Base-by-base conservation (phyloP, 164 flowering plant species). In the Piper longum region DNA sequence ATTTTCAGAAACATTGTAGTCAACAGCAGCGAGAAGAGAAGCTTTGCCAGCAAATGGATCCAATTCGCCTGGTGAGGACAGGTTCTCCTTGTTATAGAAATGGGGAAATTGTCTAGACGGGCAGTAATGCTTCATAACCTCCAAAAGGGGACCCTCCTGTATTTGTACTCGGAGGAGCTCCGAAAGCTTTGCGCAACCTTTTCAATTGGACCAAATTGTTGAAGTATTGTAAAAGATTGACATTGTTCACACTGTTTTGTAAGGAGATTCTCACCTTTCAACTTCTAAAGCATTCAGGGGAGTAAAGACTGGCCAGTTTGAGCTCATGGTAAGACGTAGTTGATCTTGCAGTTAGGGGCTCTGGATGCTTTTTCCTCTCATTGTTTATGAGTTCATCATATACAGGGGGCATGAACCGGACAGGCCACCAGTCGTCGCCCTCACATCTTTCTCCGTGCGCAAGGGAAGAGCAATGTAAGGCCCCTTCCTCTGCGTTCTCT, bases 371-470 rank as follows among this genome's bases (percentile, higher is more conserved):
- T 69, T 77, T 83, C 72, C 99, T 80, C 77, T 90, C 99, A 56
- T 76, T 77, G 62, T 56, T 70, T 14, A 93, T 78, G 17, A 93
- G 77, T 66, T 88, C 87, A 54, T 93, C 93, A 69, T 77, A 85
- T 57, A 85, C 80, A 40, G n/a, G n/a, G n/a, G 85, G 71, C 79
- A 90, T 67, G 88, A 67, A 59, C 99, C 99, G 42, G 97, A 96
- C 68, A 86, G 91, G 64, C 99, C 90, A 7, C 99, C 99, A 3
- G 99, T 93, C 64, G 97, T 86, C 67, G 89, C 96, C 98, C 98
- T 89, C 3, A 92, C 98, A 75, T 92, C 98, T 73, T 89, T 88
- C 70, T 92, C 98, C 93, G 89, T 76, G 63, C 99, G 79, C 19
- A 93, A 73, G 79, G 90, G 99, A 71, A 93, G 96, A 40, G 97